Evolutionary conservation across 768 basidiomycete species (phyloP).

Genomic region (Myochromella boudieri): DNA sequence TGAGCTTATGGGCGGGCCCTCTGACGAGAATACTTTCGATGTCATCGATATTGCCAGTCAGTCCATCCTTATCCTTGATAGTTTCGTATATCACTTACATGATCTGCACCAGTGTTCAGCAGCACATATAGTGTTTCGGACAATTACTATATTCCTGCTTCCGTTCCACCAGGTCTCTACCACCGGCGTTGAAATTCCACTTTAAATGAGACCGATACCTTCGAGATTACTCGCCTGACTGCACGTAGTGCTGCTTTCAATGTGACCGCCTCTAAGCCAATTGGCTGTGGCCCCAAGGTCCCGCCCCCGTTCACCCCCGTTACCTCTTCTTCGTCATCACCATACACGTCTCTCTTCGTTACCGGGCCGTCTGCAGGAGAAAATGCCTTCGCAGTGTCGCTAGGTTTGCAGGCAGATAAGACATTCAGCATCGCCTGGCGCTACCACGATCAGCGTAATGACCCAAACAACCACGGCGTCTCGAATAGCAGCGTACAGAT

Average conservation of each 20-base stretch:
- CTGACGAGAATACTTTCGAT: background rate
- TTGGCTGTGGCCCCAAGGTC: slow-evolving; percentile 4
- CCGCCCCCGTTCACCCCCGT: slow-evolving; percentile 5
- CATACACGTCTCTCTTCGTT: slow-evolving; percentile 5
- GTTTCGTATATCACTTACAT: background rate
- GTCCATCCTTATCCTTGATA: background rate
- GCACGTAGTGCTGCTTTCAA: slow-evolving; percentile 5
- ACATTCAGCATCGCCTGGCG: background rate
- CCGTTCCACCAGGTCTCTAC: slow-evolving; percentile 7
- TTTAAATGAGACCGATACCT: slow-evolving; percentile 1
- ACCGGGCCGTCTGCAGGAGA: background rate
- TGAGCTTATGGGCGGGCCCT: slow-evolving; percentile 3
- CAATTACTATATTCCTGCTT: slow-evolving; percentile 5
- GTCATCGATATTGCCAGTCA: slow-evolving; percentile 7
- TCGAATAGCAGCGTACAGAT: slow-evolving; percentile 1
- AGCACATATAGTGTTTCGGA: background rate
- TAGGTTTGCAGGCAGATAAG: background rate
- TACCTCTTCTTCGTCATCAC: slow-evolving; percentile 3
- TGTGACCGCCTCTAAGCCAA: slow-evolving; percentile 6
- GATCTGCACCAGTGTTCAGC: background rate
- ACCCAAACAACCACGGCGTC: background rate
- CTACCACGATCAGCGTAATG: slow-evolving; percentile 4
- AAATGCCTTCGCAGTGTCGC: background rate
- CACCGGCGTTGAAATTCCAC: slow-evolving; percentile 8
- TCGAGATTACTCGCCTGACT: slow-evolving; percentile 1